Evolutionary conservation across 306 rosid species (phyloP), one percentile per base, ranked within the genome.

Genomic region (Quercus rubra): DNA sequence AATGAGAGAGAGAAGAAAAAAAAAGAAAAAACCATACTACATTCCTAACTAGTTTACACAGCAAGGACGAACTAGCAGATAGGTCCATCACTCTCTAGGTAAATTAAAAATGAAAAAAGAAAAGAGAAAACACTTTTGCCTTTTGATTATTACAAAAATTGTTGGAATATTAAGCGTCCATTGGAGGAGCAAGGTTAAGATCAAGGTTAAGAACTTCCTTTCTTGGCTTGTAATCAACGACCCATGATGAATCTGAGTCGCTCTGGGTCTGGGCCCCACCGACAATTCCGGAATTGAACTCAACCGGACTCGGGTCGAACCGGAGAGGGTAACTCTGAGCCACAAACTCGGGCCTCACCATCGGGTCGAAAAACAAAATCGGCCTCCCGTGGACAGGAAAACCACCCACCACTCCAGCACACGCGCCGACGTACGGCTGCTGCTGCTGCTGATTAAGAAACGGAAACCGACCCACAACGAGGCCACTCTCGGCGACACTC

Each of bases 171-270:
- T 55, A 90, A 75, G 62, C 78, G 27, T 90, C 92, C 83, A 74
- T 58, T 0, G 94, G 94, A 1, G 92, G 91, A 70, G 94, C 91
- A 1, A 90, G 83, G 80, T 90, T 90, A 30, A 90, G 94, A 83
- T 90, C 92, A 19, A 90, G 92, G 74, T 88, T 88, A 33, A 90
- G 84, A 3, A 51, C 80, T 79, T 68, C 28, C 5, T 35, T 68
- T 23, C 33, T 84, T 21, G 94, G 92, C 35, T 80, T 86, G 58
- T 63, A 86, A 77, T 88, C 91, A 3, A 83, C 81, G 43, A 80
- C 86, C 8, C 88, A 86, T 12, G 92, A 86, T 0, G 89, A 86
- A 64, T 87, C 91, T 0, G 91, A 81, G 54, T 90, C 87, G 46
- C 87, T 88, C 76, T 82, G 89, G n/a, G 66, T 88, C 76, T 80